Conservation (phyloP, 2,329 filamentous ascomycete genomes). For the Aspergillus pseudoviridinutans region DNA sequence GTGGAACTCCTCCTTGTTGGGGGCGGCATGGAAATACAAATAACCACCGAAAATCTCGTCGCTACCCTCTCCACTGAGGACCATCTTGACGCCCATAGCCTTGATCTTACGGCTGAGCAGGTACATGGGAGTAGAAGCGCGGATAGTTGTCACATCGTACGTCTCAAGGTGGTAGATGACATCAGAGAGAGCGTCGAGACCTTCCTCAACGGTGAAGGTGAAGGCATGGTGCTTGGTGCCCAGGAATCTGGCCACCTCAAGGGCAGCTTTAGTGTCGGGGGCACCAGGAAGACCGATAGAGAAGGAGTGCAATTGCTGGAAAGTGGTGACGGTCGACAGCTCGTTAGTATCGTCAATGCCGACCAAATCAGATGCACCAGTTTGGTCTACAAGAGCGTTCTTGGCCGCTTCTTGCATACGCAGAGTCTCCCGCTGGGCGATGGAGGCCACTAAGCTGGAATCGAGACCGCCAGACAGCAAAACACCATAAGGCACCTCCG, state of each 20-base stretch:
- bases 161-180: constrained; percentile 98
- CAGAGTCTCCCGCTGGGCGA: constrained; percentile 88
- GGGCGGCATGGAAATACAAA: constrained; percentile 95
- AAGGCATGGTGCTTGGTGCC: constrained; percentile 98
- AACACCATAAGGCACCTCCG: constrained; percentile 96
- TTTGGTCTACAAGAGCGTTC: constrained; percentile 42
- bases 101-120: constrained; percentile 97
- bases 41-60: constrained; percentile 99
- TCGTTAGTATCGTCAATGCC: constrained; percentile 93
- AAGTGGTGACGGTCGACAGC: constrained; percentile 81
- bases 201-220: constrained; percentile 97
- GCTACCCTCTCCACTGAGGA: constrained; percentile 90
- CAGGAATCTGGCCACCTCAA: constrained; percentile 92
- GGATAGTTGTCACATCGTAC: constrained; percentile 97
- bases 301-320: constrained; percentile 96
- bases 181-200: constrained; percentile 91
- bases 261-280: constrained; percentile 85
- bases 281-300: constrained; percentile 93
- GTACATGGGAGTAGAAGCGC: constrained; percentile 98
- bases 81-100: constrained; percentile 99
- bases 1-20: constrained; percentile 89
- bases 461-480: constrained; percentile 92
- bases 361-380: constrained; percentile 61
- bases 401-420: constrained; percentile 64
- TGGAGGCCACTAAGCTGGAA: constrained; percentile 90